phyloP scores from a whole-genome alignment of 2,329 filamentous ascomycete species.

The Fusarium sp. region DNA sequence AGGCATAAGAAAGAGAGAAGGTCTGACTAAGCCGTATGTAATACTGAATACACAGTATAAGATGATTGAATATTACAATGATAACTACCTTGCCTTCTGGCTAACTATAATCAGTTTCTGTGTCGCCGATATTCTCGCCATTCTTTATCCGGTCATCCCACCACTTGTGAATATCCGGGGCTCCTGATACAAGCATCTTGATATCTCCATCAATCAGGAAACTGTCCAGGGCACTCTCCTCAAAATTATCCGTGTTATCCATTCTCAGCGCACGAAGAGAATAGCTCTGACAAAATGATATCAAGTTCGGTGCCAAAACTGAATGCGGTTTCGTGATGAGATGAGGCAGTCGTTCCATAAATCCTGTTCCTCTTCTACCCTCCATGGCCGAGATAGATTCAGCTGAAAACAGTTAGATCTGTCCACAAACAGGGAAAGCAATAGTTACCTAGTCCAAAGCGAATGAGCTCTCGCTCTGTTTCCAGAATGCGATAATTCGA shows the following conservation, averaged over 20 bases:
- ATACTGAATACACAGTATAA: no score
- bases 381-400: not conserved
- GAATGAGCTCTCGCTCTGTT: not conserved
- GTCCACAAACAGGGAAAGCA: fast-evolving
- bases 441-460: not conserved
- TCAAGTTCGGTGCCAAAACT: not conserved
- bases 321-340: not conserved
- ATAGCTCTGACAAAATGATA: not conserved
- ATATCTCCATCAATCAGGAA: not conserved
- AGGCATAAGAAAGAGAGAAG: no score
- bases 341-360: not conserved
- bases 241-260: not conserved
- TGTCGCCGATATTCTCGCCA: fast-evolving
- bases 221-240: not conserved
- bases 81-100: fast-evolving
- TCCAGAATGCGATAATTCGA: not conserved
- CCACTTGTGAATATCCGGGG: not conserved
- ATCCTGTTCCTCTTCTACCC: not conserved
- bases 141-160: not conserved
- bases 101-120: not conserved
- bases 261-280: not conserved
- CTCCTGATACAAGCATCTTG: not conserved
- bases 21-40: no score
- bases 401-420: not conserved
- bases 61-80: no score